Evolutionary conservation across 2,329 filamentous ascomycete genomes (phyloP), one percentile per base, ranked within the genome.

Genomic region (Stylonectria norvegica): DNA sequence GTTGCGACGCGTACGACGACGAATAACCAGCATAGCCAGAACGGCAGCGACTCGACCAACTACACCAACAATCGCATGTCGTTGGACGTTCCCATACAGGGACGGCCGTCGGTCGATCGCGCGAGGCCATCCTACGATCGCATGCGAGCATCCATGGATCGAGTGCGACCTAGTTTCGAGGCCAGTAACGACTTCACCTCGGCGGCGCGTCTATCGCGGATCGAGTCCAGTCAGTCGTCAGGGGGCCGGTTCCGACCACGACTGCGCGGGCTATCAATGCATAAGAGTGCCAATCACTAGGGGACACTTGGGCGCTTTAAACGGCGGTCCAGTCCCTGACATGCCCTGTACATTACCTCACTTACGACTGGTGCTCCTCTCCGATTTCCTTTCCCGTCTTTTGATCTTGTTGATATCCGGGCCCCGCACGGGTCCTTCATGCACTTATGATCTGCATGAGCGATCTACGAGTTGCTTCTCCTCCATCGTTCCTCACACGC

Each of bases 41-140:
- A 91, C 55, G 89, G 89, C 45, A 96, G 90, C 67, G 90, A 95
- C 64, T 91, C 89, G 46, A 96, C 93, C 35, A 90, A 94, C 56
- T 94, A 89, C 63, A 94, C 89, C 16, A 70, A 75, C 35, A 78
- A 80, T 53, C 76, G 81, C 46, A 69, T 73, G 51, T 83, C 83
- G 12, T 61, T 80, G 49, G 83, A 86, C 43, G 61, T 68, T 35
- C 47, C 56, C 33, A 45, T 49, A 29, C 56, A 58, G 34, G 66
- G 60, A 30, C 68, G 78, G 19, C 76, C 74, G 18, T 84, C 82
- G 5, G 71, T 81, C 29, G 85, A 89, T 48, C 76, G 84, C 45
- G 75, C 83, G 5, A 75, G 89, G 49, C 88, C 88, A 28, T 94
- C 88, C n/a, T 94, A 86, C 61, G 91, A 97, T 58, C 80, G 90